phyloP scores from a whole-genome alignment of 2,329 filamentous ascomycete species.

The Microcyclospora tardicrescens region DNA sequence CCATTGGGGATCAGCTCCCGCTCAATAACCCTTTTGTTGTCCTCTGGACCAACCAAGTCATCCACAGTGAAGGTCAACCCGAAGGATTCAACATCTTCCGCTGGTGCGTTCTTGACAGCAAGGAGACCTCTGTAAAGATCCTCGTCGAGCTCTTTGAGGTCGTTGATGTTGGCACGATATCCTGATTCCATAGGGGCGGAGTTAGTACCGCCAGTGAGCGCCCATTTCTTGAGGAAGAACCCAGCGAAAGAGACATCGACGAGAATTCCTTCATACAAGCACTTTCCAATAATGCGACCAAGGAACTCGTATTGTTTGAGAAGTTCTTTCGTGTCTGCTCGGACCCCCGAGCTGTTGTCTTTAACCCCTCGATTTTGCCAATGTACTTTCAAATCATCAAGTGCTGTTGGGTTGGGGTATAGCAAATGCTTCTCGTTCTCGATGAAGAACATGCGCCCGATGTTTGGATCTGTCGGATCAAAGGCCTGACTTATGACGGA shows the following conservation, averaged over 20 bases:
- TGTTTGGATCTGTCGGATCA: conserved; percentile 32
- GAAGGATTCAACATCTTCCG: conserved; percentile 66
- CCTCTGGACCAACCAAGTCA: conserved; percentile 42
- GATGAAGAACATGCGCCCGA: conserved; percentile 47
- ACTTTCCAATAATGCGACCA: conserved; percentile 87
- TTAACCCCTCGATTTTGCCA: conserved; percentile 5
- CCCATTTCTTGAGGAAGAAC: conserved; percentile 95
- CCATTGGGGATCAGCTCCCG: conserved; percentile 67
- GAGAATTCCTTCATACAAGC: conserved; percentile 90
- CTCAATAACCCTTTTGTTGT: conserved; percentile 47
- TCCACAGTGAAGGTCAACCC: conserved; percentile 80
- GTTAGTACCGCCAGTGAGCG: conserved; percentile 53
- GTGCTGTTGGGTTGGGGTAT: conserved; percentile 67
- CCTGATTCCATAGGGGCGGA: conserved; percentile 53
- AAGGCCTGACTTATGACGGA: conserved; percentile 82
- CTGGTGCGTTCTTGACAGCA: conserved; percentile 70
- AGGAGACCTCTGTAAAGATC: conserved; percentile 76
- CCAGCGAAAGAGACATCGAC: conserved; percentile 86
- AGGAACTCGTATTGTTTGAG: conserved; percentile 77
- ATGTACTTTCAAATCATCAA: conserved; percentile 14
- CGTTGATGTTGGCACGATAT: conserved; percentile 88
- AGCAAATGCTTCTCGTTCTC: conserved; percentile 77
- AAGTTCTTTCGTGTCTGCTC: conserved; percentile 25
- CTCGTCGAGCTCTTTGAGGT: conserved; percentile 82
- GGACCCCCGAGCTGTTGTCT: conserved; percentile 2